A percentile compares a stretch with the other conserved stretches of the same genome.
phyloP scores from a whole-genome alignment of 768 basidiomycete genomes.

The Mycena galericulata region DNA sequence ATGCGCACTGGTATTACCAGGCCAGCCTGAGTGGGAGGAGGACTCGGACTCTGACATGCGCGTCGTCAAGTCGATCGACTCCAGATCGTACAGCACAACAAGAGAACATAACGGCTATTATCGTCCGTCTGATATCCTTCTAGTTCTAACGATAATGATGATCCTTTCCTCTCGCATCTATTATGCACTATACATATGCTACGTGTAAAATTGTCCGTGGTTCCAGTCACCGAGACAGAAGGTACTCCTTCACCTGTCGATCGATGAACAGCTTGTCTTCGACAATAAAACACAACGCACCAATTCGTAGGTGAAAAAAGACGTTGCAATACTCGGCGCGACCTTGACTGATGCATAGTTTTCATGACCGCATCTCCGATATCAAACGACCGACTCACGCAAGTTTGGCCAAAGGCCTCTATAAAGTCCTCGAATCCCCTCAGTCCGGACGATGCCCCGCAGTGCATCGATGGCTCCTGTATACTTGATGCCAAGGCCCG shows the following conservation, averaged over 20 bases:
- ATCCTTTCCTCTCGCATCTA: not conserved
- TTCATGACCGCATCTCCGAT: slow-evolving; percentile 16
- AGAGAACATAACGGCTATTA: too few relatives aligned
- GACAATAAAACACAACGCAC: slow-evolving; percentile 39
- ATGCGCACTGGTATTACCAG: slow-evolving; percentile 19
- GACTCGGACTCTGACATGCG: slow-evolving; percentile 8
- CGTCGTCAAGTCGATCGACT: not conserved
- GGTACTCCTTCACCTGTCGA: slow-evolving; percentile 49
- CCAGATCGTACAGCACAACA: too few relatives aligned
- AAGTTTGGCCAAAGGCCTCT: slow-evolving; percentile 91
- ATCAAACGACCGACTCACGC: slow-evolving; percentile 54
- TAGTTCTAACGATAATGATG: not conserved
- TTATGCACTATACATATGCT: slow-evolving; percentile 19
- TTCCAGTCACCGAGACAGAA: slow-evolving; percentile 44
- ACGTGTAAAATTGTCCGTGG: not conserved
- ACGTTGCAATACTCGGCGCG: slow-evolving; percentile 90
- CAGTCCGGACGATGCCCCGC: slow-evolving; percentile 71
- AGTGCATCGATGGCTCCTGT: slow-evolving; percentile 86
- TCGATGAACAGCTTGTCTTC: not conserved
- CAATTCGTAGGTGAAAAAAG: slow-evolving; percentile 87
- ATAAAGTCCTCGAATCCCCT: slow-evolving; percentile 85
- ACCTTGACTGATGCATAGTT: slow-evolving; percentile 74
- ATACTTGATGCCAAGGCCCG: slow-evolving; percentile 73
- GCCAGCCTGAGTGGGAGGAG: slow-evolving; percentile 24
- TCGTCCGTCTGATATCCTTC: too few relatives aligned